phyloP scores from a whole-genome alignment of 2,329 filamentous ascomycete genomes.

The Simplicillium aogashimaense region DNA sequence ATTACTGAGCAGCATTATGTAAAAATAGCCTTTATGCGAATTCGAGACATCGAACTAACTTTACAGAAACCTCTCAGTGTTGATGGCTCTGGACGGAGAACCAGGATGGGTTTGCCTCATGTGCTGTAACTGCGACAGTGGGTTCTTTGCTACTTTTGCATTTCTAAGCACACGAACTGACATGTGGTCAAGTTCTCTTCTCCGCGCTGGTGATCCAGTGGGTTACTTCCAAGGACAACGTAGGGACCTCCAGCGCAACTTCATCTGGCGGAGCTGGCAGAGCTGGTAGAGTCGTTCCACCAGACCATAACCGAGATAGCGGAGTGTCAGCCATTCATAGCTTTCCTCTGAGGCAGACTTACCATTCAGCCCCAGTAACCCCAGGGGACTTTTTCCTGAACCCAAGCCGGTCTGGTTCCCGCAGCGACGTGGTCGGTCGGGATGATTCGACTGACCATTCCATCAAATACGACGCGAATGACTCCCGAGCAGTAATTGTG shows the following conservation, averaged over 20 bases:
- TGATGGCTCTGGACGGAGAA: slow-evolving; percentile 50
- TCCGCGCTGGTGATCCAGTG: slow-evolving; percentile 52
- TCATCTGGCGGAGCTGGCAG: slow-evolving; percentile 5
- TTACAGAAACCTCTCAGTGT: slow-evolving; percentile 46
- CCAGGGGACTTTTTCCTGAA: neutral
- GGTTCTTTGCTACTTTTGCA: slow-evolving; percentile 11
- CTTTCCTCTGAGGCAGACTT: neutral
- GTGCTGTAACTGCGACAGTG: slow-evolving; percentile 55
- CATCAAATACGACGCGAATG: too few species aligned
- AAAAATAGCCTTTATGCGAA: slow-evolving; percentile 6
- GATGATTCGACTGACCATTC: too few species aligned
- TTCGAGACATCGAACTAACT: neutral
- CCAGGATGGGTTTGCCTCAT: slow-evolving; percentile 57
- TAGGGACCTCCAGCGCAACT: slow-evolving; percentile 18
- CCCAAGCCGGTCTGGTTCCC: too few species aligned
- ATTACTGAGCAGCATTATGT: slow-evolving; percentile 47
- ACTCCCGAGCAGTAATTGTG: slow-evolving; percentile 1
- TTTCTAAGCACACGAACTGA: neutral
- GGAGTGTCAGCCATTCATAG: neutral
- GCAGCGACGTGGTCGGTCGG: too few species aligned
- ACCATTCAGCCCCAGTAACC: slow-evolving; percentile 3
- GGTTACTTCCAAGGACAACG: slow-evolving; percentile 39
- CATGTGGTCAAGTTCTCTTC: slow-evolving; percentile 42
- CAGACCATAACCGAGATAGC: neutral
- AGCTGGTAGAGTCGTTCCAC: slow-evolving; percentile 3